Base-by-base conservation (phyloP, 345 rosid species). In the Acer saccharum region DNA sequence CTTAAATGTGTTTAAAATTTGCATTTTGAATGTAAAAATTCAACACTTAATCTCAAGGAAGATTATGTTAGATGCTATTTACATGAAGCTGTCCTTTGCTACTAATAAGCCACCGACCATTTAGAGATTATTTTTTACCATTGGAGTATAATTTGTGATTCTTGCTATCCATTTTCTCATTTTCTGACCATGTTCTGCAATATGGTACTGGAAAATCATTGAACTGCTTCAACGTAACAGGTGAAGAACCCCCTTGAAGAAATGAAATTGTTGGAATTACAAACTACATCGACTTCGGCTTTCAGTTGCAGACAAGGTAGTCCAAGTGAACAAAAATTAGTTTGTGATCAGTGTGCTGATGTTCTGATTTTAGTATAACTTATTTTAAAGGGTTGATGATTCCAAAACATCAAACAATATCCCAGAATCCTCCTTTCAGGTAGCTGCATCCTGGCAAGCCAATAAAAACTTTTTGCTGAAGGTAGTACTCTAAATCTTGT, bases 371-470 rank as follows among this genome's bases (percentile, higher is more conserved):
- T 69, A 39, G 18, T 67, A 58, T 55, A 60, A 50, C 73, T 74
- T 70, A 20, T 76, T 78, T 72, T 32, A 18, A 78, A 93, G 97
- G 87, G 77, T 95, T 10, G 95, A 90, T 74, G 91, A 90, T 66
- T 65, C 77, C 69, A 78, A 85, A 77, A 76, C 81, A 21, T 62
- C 87, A 75, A 83, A 80, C 25, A 69, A 32, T 73, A 39, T 75
- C 54, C 72, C 89, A 46, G 97, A 90, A 77, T 92, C 98, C 64
- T 87, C 91, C 72, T 85, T 95, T 81, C 97, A 91, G 78, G 87
- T 92, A 66, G 98, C 92, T 76, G 98, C 98, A 3, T 95, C 98
- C 76, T 95, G 97, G 98, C 98, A 95, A 79, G 97, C 92, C 81
- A 95, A 95, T 85, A 93, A 93, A 81, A 95, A 95, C 89, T 86